Percentiles rank a stretch among this genome's conserved stretches.
Evolutionary conservation across 768 basidiomycete genomes (phyloP).

Genomic region (Udeniomyces megalosporus): DNA sequence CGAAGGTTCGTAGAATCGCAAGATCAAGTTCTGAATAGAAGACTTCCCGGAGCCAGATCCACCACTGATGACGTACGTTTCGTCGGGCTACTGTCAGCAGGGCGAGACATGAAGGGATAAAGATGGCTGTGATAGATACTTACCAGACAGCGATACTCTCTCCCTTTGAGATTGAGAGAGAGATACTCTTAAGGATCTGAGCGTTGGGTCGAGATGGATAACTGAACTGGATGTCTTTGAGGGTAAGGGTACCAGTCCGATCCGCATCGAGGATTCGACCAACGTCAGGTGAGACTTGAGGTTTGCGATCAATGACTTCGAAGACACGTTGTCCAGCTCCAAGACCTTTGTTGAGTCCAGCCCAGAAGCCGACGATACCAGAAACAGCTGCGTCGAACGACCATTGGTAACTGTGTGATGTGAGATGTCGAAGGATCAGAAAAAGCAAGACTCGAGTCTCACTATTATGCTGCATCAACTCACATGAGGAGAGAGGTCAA

Average conservation of each 20-base stretch:
- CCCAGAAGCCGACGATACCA: conserved; percentile 13
- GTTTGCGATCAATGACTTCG: conserved; percentile 14
- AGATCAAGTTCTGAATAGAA: conserved; percentile 14
- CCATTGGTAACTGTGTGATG: too few species aligned
- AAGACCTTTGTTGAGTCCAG: conserved; percentile 12
- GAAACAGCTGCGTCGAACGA: conserved; percentile 1
- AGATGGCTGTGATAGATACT: too few species aligned
- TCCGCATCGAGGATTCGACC: neutral
- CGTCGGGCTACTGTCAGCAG: too few species aligned
- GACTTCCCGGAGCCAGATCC: conserved; percentile 1
- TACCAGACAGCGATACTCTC: conserved; percentile 13
- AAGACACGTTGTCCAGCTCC: conserved; percentile 16
- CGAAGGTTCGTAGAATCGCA: conserved; percentile 15
- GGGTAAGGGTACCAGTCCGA: neutral
- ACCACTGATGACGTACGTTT: neutral
- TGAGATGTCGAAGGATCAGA: too few species aligned
- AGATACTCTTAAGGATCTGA: conserved; percentile 3
- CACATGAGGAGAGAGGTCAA: conserved; percentile 14
- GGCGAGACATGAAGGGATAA: too few species aligned
- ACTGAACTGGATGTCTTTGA: conserved; percentile 5
- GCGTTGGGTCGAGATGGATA: conserved; percentile 13
- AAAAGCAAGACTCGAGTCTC: too few species aligned
- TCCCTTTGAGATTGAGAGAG: conserved; percentile 7
- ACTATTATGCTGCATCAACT: neutral
- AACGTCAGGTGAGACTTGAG: conserved; percentile 3